Evolutionary conservation across 805 yeast genomes (phyloP).

Genomic region (Metschnikowia koreensis): DNA sequence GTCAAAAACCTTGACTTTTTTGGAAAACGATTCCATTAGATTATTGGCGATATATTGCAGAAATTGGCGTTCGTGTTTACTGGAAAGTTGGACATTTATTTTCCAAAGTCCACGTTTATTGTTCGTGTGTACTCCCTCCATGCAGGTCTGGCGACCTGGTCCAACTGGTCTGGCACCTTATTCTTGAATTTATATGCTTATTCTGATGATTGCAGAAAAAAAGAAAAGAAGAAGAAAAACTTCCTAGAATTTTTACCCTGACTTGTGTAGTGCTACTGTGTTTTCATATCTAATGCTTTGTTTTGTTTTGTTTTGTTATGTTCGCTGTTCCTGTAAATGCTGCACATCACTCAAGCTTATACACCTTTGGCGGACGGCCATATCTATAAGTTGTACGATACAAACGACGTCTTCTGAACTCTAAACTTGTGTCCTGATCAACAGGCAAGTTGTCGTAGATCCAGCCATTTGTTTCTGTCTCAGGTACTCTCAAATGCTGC

Average conservation of each 20-base stretch:
- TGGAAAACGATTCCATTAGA: slow-evolving; percentile 36
- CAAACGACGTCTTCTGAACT: slow-evolving; percentile 59
- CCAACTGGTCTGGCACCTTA: neutral
- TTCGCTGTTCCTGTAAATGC: too few species aligned
- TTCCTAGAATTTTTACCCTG: too few species aligned
- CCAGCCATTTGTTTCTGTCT: slow-evolving; percentile 47
- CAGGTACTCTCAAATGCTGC: slow-evolving; percentile 23
- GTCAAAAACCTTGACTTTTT: slow-evolving; percentile 44
- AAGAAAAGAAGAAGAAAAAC: too few species aligned
- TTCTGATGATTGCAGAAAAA: too few species aligned
- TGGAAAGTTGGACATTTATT: neutral
- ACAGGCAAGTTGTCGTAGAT: slow-evolving; percentile 40
- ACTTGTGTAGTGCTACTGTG: too few species aligned
- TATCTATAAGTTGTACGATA: slow-evolving; percentile 52
- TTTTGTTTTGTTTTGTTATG: too few species aligned
- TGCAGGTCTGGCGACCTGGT: neutral
- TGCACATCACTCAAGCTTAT: slow-evolving; percentile 5
- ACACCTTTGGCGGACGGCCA: slow-evolving; percentile 15
- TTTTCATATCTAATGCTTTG: too few species aligned
- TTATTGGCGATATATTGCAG: neutral
- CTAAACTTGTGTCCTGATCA: slow-evolving; percentile 36
- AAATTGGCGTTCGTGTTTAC: neutral
- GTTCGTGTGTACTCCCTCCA: neutral
- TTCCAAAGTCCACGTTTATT: neutral
- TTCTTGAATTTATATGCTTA: too few species aligned